Percentiles rank a stretch among this genome's conserved stretches.
phyloP scores from a whole-genome alignment of 495 filamentous ascomycete genomes.

The Penicillium paxilli region DNA sequence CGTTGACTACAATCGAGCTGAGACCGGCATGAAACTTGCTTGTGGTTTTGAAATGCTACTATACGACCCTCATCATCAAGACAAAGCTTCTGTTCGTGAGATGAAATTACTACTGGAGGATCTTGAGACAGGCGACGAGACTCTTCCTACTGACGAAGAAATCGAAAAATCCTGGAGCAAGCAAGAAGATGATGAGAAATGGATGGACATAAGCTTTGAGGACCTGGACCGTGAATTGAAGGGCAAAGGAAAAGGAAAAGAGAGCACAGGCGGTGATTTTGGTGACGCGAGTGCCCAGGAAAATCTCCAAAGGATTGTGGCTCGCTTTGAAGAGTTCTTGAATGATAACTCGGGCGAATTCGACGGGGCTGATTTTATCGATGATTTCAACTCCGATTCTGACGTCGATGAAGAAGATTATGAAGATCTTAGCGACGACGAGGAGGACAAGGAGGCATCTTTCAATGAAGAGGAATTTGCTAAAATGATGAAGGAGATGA shows the following conservation, averaged over 20 bases:
- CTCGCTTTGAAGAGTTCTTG: slow-evolving; percentile 87
- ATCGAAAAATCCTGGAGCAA: slow-evolving; percentile 65
- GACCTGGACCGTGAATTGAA: slow-evolving; percentile 83
- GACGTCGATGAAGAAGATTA: slow-evolving; percentile 64
- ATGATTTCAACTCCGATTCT: slow-evolving; percentile 59
- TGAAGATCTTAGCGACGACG: slow-evolving; percentile 52
- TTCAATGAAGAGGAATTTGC: slow-evolving; percentile 86
- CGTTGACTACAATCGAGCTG: slow-evolving; percentile 49
- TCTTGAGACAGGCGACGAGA: slow-evolving; percentile 57
- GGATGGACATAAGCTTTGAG: slow-evolving; percentile 88
- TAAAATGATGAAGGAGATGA: slow-evolving; percentile 92
- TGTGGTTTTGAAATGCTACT: slow-evolving; percentile 92
- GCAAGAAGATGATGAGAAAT: slow-evolving; percentile 78
- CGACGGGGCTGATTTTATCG: slow-evolving; percentile 72
- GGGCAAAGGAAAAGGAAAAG: slow-evolving; percentile 44
- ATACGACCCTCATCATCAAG: slow-evolving; percentile 59
- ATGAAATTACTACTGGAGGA: slow-evolving; percentile 75
- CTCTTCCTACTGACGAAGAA: slow-evolving; percentile 70
- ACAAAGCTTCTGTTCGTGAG: slow-evolving; percentile 67
- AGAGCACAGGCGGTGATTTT: slow-evolving; percentile 52
- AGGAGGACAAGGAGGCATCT: slow-evolving; percentile 73
- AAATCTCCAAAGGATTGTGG: slow-evolving; percentile 84
- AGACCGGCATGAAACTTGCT: slow-evolving; percentile 85
- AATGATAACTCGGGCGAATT: slow-evolving; percentile 80
- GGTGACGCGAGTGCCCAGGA: slow-evolving; percentile 80